Base-by-base conservation (phyloP, 1,139 yeast genomes). In the Candida sp. region DNA sequence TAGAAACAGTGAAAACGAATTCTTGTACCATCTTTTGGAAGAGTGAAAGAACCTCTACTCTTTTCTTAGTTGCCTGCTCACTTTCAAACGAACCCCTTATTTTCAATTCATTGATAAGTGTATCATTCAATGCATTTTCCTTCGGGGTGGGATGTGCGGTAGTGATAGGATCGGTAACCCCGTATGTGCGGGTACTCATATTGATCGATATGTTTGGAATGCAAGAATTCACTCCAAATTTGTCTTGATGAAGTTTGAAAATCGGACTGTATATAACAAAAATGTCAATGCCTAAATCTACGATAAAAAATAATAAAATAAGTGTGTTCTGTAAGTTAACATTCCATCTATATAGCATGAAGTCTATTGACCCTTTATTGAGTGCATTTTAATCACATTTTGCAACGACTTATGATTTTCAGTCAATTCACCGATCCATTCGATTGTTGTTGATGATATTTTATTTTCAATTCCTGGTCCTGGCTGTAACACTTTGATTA, bases 151-250 rank as follows among this genome's bases (percentile, higher is more conserved):
- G 93, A 19, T 87, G 88, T 0, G 85, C 90, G 21, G 73, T 63
- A 0, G 97, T 88, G 37, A 93, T 87, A 0, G 98, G 97, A 25
- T 85, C 85, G 12, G 99, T 93, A 22, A 93, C 95, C 47, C 98
- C 98, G 55, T 77, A 87, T 35, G 66, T 46, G 46, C 51, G 48
- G 8, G 44, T 36, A 51, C 58, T 59, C 74, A 68, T 57, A 36
- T n/a, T n/a, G n/a, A n/a, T n/a, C n/a, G n/a, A n/a, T n/a, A n/a
- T n/a, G n/a, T n/a, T n/a, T n/a, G n/a, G n/a, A n/a, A n/a, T n/a
- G n/a, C n/a, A n/a, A n/a, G n/a, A n/a, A n/a, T n/a, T n/a, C n/a
- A n/a, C n/a, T n/a, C n/a, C 29, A 25, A 25, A 6, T 25, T 25
- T 25, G 29, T 25, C 9, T 25, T 25, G 8, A 25, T 25, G 8